Evolutionary conservation across 2,329 filamentous ascomycete species (phyloP), one percentile per base, ranked within the genome.

Genomic region (Colletotrichum simmondsii): DNA sequence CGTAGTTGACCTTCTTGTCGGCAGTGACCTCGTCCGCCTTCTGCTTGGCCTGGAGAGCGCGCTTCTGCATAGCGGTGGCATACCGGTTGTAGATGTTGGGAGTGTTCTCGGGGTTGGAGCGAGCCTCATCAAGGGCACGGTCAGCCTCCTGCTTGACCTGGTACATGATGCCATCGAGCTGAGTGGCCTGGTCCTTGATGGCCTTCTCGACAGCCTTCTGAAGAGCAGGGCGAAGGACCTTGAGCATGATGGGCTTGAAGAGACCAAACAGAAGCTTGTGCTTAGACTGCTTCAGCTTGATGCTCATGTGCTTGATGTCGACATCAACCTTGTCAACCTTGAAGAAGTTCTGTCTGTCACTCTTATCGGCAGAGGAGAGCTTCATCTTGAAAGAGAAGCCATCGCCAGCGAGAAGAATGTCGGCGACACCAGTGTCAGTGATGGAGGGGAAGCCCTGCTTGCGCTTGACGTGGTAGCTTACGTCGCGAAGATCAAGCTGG

Each of bases 331-430:
- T 95, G 80, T 97, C 95, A 73, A 98, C 89, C 89, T 98, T 98
- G 90, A 98, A 96, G 85, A 97, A 97, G 82, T 97, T 92, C 78
- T 94, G 91, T 32, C 87, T 86, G 78, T 98, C 95, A 24, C 87
- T 88, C 80, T 92, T 90, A 65, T 96, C 92, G 3, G 94, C 92
- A 59, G 92, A 95, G 69, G 95, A 94, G 77, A 98, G 89, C 80
- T 95, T 94, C 80, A 98, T 91, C 83, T 95, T 95, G 89, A 98
- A 98, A 79, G 93, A 93, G 81, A 99, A 92, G 46, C 97, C 97
- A 56, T 93, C 90, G 37, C 95, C 97, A 30, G 93, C 94, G 67
- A 99, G 90, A 79, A 95, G 91, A 78, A 99, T 92, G 80, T 98
- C 95, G 84, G 93, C 92, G 37, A 98, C 88, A 86, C 97, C 97